Base-by-base conservation (phyloP, 495 filamentous ascomycete species). In the Penicillium lagena region DNA sequence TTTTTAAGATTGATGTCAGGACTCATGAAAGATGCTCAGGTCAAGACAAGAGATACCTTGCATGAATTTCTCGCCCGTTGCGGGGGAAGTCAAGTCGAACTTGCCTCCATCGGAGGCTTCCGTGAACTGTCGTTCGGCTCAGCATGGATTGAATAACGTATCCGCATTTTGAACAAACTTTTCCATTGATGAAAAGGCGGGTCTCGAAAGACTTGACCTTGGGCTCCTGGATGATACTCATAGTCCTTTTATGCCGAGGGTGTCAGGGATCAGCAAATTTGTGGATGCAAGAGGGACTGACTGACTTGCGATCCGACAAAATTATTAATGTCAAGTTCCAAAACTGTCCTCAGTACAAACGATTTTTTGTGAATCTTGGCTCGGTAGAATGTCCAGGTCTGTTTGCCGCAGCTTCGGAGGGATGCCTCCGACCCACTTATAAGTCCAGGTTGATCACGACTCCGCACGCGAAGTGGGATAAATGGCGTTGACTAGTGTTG, bases 81-180 rank as follows among this genome's bases (percentile, higher is more conserved):
- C 29, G 7, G 52, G 52, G 1, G 52, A 55, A 11, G 28, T 22
- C 22, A 55, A 32, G 7, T 41, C 40, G 12, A 55, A 55, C 35
- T 43, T 55, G 10, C 52, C 39, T 1, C 52, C 52, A 29, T 55
- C 52, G 5, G 52, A 55, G 7, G 52, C 33, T 58, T 67, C 45
- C 6, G 50, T 45, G 15, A 51, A 55, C 52, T 55, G 22, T 22
- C 4, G 22, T 4, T 22, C 0, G 4, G 22, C 6, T 10, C 11
- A 47, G 40, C 29, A 22, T 45, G 59, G 4, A 12, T 22, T 40
- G 22, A 36, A 28, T 35, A 22, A 7, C 4, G 28, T 9, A 5
- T 10, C 12, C 10, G 12, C 14, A 10, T 15, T 12, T 29, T 39
- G 29, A 37, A 37, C 46, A 12, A 2, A 48, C 52, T 37, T 55